phyloP scores from a whole-genome alignment of 73 alveolate species.

The Effrenium voratum region DNA sequence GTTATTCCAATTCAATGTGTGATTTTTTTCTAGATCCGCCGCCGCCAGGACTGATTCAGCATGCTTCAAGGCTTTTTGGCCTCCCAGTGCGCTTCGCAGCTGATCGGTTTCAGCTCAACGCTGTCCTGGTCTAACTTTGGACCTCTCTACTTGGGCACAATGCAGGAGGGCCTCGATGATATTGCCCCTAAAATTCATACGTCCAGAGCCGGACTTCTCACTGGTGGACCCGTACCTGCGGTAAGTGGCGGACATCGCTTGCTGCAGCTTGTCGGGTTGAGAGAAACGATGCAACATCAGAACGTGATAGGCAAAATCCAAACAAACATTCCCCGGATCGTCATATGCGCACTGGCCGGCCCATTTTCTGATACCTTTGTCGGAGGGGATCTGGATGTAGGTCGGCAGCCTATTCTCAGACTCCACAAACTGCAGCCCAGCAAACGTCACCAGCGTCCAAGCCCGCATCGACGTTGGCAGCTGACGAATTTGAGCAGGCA shows the following conservation, averaged over 20 bases:
- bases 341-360: constrained; percentile 54
- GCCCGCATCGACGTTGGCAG: neutral
- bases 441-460: neutral
- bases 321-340: constrained; percentile 19
- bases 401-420: neutral
- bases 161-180: constrained; percentile 23
- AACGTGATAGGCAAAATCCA: constrained; percentile 21
- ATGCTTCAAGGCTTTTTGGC: no score
- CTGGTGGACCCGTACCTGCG: constrained; percentile 31
- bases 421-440: neutral
- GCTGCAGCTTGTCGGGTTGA: constrained; percentile 51
- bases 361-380: constrained; percentile 32
- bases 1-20: no score
- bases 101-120: neutral
- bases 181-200: constrained; percentile 27
- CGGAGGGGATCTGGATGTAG: neutral
- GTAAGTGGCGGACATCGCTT: constrained; percentile 28
- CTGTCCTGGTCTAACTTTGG: neutral
- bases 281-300: constrained; percentile 45
- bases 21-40: no score
- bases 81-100: neutral
- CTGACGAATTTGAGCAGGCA: neutral
- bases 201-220: constrained; percentile 50
- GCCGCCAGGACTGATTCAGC: no score
- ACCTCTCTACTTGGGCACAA: constrained; percentile 21